phyloP scores from a whole-genome alignment of 1,284 basidiomycete genomes.

The Ceratobasidium sp. region DNA sequence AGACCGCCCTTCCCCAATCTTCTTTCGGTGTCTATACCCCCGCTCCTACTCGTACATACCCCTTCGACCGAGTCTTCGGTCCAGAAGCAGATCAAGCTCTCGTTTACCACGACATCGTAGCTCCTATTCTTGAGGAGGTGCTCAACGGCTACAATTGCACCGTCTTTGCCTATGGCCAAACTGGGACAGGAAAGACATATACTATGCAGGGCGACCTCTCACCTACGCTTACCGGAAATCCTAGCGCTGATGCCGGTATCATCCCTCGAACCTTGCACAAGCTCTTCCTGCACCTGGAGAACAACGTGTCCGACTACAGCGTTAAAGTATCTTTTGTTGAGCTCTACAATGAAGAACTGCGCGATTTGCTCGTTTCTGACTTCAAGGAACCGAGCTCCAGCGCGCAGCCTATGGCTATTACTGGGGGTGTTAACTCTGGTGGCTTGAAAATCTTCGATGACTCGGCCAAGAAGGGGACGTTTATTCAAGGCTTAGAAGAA shows the following conservation, averaged over 20 bases:
- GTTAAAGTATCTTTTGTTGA: conserved; percentile 97
- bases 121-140: conserved; percentile 93
- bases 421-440: conserved; percentile 59
- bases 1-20: conserved; percentile 74
- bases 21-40: conserved; percentile 71
- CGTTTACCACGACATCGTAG: conserved; percentile 94
- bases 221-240: conserved; percentile 86
- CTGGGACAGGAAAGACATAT: conserved; percentile 98
- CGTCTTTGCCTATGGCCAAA: conserved; percentile 98
- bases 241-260: conserved; percentile 92
- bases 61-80: conserved; percentile 94
- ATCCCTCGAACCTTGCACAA: conserved; percentile 96
- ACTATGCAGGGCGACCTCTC: conserved; percentile 95
- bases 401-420: conserved; percentile 78
- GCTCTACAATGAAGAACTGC: conserved; percentile 99
- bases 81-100: conserved; percentile 97
- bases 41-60: conserved; percentile 83
- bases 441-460: conserved; percentile 96
- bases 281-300: conserved; percentile 90
- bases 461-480: conserved; percentile 84
- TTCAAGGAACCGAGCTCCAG: conserved; percentile 69
- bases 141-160: conserved; percentile 98
- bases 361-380: conserved; percentile 87
- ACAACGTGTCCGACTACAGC: conserved; percentile 82
- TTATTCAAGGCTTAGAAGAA: conserved; percentile 97